Base-by-base conservation (phyloP, 768 basidiomycete species). In the Boletellus emodensis region DNA sequence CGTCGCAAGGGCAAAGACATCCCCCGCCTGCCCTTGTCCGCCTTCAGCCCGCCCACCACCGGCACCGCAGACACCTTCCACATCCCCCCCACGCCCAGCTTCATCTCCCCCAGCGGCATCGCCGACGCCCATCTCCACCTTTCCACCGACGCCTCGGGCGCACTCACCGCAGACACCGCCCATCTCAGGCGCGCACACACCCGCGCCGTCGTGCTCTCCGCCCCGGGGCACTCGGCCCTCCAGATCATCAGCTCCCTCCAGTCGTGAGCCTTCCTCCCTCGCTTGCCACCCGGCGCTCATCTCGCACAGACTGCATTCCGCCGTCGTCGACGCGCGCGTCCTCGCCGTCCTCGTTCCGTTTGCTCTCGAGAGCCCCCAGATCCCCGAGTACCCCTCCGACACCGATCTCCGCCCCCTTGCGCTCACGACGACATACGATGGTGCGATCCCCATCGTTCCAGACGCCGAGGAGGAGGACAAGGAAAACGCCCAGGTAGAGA, bases 11-110 rank as follows among this genome's bases (percentile, higher is more conserved):
- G 76, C 22, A 87, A 82, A 63, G 72, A 79, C 18, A 79, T 83
- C 5, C 90, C 90, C 8, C 78, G 75, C 40, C 80, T 93, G 12
- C 88, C 89, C 0, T 65, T 83, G 22, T 89, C 88, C 11, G 90
- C 82, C 0, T 92, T 92, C 65, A 79, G 75, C 24, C 81, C 87
- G 0, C 85, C 86, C 22, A 85, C 78, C 67, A 75, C 84, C 4
- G 82, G 83, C 46, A 78, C 81, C 0, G 77, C 76, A 17, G 87
- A 89, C 40, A 71, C 71, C 1, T 90, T 89, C 62, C 85, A 83
- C 2, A 55, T 87, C 10, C 80, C 84, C 8, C 80, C 83, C 18
- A 85, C 83, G 51, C 87, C 90, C 2, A 83, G 76, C 58, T 72
- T 80, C 14, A 72, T 87, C 45, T 75, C 82, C 58, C 90, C 90